phyloP scores from a whole-genome alignment of 257 asterid genomes.

The Capsicum baccatum region DNA sequence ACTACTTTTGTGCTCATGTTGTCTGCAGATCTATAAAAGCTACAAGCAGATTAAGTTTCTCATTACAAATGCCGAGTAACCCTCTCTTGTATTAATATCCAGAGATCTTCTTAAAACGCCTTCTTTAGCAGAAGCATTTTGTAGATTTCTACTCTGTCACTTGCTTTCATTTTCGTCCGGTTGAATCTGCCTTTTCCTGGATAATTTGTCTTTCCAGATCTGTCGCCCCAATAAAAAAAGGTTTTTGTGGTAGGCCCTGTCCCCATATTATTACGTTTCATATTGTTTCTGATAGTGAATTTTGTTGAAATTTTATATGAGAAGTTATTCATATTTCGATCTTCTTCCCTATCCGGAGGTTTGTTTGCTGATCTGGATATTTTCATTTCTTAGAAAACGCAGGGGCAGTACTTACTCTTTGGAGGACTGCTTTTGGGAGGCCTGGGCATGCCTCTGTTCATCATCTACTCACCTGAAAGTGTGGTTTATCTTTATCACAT shows the following conservation, averaged over 20 bases:
- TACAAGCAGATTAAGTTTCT: background rate
- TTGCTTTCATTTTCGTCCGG: too few species aligned
- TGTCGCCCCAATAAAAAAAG: too few species aligned
- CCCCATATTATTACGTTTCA: background rate
- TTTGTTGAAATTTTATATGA: background rate
- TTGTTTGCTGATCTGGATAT: conserved; percentile 34
- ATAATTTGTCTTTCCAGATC: too few species aligned
- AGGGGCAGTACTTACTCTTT: conserved; percentile 76
- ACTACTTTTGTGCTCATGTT: background rate
- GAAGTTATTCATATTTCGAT: background rate
- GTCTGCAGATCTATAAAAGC: background rate
- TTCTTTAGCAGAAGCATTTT: conserved; percentile 21
- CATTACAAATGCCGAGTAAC: background rate
- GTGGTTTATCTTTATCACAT: conserved; percentile 49
- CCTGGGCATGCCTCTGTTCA: conserved; percentile 98
- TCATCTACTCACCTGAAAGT: conserved; percentile 97
- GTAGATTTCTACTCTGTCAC: background rate
- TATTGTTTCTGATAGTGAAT: background rate
- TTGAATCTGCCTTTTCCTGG: too few species aligned
- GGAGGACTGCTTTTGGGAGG: conserved; percentile 99
- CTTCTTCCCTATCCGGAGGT: conserved; percentile 31
- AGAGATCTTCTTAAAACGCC: conserved; percentile 1
- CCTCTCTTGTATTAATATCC: background rate
- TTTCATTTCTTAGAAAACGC: conserved; percentile 43
- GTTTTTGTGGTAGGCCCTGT: too few species aligned